Conservation (phyloP, 768 basidiomycete species). For the Coprinopsis strossmayeri region DNA sequence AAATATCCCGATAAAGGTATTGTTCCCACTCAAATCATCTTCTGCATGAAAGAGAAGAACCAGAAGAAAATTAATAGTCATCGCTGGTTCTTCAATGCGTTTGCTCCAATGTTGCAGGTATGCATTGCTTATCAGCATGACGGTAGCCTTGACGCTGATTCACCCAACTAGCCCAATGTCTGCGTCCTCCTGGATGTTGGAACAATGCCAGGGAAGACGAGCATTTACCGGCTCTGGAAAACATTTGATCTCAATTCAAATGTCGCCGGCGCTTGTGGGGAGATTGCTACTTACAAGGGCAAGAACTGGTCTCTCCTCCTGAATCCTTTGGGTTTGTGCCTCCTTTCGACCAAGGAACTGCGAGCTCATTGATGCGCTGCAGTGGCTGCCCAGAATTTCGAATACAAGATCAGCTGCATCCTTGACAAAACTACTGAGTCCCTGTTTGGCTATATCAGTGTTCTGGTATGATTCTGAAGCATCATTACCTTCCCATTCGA, state of each 20-base stretch:
- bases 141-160: neutral
- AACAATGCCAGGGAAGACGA: slow-evolving; percentile 81
- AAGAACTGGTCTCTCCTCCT: slow-evolving; percentile 74
- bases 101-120: slow-evolving; percentile 75
- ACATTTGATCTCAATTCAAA: slow-evolving; percentile 88
- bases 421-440: slow-evolving; percentile 86
- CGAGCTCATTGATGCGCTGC: neutral
- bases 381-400: slow-evolving; percentile 95
- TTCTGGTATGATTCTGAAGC: slow-evolving; percentile 48
- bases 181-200: slow-evolving; percentile 93
- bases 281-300: slow-evolving; percentile 90
- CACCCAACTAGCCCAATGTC: slow-evolving; percentile 66
- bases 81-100: slow-evolving; percentile 96
- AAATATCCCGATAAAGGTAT: slow-evolving; percentile 89
- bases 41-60: slow-evolving; percentile 89
- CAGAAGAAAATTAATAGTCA: slow-evolving; percentile 97
- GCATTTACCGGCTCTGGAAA: slow-evolving; percentile 94
- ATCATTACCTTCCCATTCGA: neutral
- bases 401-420: slow-evolving; percentile 90
- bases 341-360: neutral
- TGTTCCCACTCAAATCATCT: slow-evolving; percentile 90
- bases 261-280: slow-evolving; percentile 95
- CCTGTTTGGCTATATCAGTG: slow-evolving; percentile 94
- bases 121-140: neutral
- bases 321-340: slow-evolving; percentile 69